Conservation (phyloP, 2,329 filamentous ascomycete genomes). For the Tolypocladium tundrense region DNA sequence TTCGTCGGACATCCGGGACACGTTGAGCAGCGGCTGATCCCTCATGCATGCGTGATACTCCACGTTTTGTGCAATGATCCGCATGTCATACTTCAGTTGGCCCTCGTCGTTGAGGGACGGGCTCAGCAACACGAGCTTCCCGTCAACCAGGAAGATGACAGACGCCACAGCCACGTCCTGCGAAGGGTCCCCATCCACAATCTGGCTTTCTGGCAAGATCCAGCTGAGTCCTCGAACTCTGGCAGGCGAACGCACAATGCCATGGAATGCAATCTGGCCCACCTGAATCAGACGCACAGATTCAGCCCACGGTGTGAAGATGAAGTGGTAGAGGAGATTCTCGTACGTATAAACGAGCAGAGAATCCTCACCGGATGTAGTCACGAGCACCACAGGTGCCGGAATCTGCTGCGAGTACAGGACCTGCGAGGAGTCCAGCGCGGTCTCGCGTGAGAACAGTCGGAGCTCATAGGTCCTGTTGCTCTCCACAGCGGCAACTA, state of each 20-base stretch:
- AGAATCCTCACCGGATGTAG: conserved; percentile 85
- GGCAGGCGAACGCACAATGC: conserved; percentile 87
- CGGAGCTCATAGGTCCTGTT: conserved; percentile 75
- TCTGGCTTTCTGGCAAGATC: conserved; percentile 85
- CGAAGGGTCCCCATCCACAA: conserved; percentile 84
- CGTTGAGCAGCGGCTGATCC: conserved; percentile 53
- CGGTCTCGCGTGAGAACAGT: conserved; percentile 81
- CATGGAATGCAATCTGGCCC: conserved; percentile 96
- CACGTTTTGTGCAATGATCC: conserved; percentile 88
- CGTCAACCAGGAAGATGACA: conserved; percentile 92
- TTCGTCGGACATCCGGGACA: conserved; percentile 16
- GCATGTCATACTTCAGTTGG: conserved; percentile 95
- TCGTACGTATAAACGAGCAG: conserved; percentile 95
- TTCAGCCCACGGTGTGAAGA: conserved; percentile 64
- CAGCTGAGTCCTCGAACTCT: conserved; percentile 89
- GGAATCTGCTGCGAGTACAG: conserved; percentile 70
- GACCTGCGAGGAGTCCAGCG: conserved; percentile 61
- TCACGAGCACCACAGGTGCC: conserved; percentile 80
- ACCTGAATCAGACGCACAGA: conserved; percentile 75
- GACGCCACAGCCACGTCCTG: conserved; percentile 91
- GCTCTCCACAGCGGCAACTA: conserved; percentile 87
- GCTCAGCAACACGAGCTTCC: conserved; percentile 85
- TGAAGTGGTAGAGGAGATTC: conserved; percentile 89
- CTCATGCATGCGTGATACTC: conserved; percentile 92
- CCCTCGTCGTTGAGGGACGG: conserved; percentile 74